Evolutionary conservation across 768 basidiomycete species (phyloP), one percentile per base, ranked within the genome.

Genomic region (Boletus subcaerulescens): DNA sequence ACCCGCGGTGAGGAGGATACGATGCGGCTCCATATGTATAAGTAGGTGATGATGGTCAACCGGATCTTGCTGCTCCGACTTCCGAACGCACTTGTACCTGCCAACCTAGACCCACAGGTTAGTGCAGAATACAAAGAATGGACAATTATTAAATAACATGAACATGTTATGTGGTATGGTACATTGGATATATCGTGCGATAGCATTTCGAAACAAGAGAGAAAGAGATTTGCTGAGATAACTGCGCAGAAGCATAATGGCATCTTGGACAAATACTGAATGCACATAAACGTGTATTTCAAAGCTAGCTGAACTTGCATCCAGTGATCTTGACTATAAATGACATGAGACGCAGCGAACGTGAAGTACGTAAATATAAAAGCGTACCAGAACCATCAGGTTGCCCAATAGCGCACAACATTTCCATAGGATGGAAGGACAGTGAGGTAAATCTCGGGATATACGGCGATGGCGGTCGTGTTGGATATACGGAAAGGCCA

Each of bases 371-470:
- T 1, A 20, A 44, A 52, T 22, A 5, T 2, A 12, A 51, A 50
- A 20, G 59, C 78, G 56, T 62, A 83, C 82, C 76, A 55, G 74
- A 64, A 1, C 91, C 90, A 67, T 93, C 90, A 47, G 86, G 80
- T 42, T 81, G 80, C 10, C 90, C 90, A 15, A 86, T 67, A 17
- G 83, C 88, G 62, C 84, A 89, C 59, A 93, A 68, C 92, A 93
- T 93, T 69, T 94, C 89, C 57, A 83, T 78, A 13, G 92, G 91
- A 66, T 94, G 92, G 78, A 93, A 94, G 2, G 79, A 76, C 47
- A 93, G 72, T 31, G 87, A 85, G 42, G 82, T 85, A 53, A 72
- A 74, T 57, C 84, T 75, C 41, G 84, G 83, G 52, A 86, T 84
- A 64, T 77, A 86, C 10, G 81, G 74, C 24, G 82, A 84, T 8